Conservation (phyloP, 2,329 filamentous ascomycete species). For the Fusarium sp. region DNA sequence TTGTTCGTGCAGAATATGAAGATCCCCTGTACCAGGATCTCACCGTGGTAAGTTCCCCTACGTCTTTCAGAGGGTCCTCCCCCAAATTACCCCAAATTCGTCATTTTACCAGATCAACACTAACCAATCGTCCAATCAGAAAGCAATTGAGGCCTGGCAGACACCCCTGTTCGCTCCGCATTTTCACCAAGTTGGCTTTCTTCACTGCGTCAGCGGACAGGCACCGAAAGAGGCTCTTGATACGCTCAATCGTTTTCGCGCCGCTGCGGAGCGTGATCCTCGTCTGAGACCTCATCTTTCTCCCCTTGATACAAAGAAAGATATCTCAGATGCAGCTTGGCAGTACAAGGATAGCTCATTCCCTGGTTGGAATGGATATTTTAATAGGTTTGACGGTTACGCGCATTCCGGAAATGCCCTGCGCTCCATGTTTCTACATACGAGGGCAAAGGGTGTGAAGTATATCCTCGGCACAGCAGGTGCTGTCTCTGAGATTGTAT, state of each 20-base stretch:
- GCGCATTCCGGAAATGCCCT: slow-evolving; percentile 66
- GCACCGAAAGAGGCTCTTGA: slow-evolving; percentile 60
- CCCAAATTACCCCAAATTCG: background rate
- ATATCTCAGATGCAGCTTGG: slow-evolving; percentile 56
- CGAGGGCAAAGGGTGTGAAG: slow-evolving; percentile 44
- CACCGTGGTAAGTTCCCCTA: slow-evolving; percentile 55
- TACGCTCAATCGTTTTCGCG: slow-evolving; percentile 56
- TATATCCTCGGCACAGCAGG: slow-evolving; percentile 45
- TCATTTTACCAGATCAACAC: background rate
- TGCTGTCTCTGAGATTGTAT: slow-evolving; percentile 40
- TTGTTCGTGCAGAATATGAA: slow-evolving; percentile 68
- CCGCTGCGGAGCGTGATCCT: slow-evolving; percentile 54
- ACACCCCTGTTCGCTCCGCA: slow-evolving; percentile 63
- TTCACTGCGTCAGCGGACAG: slow-evolving; percentile 60
- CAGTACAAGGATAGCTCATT: slow-evolving; percentile 62
- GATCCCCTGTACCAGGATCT: slow-evolving; percentile 67
- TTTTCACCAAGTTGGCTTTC: slow-evolving; percentile 55
- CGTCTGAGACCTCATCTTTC: slow-evolving; percentile 54
- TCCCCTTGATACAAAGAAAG: slow-evolving; percentile 49
- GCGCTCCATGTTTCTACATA: slow-evolving; percentile 57
- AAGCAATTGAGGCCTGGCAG: slow-evolving; percentile 66
- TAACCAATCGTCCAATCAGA: slow-evolving; percentile 5
- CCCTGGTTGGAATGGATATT: slow-evolving; percentile 65
- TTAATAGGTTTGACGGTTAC: slow-evolving; percentile 68
- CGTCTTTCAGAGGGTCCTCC: too few species aligned